Conservation (phyloP, 2,329 filamentous ascomycete species). For the Pestalotiopsis fici region DNA sequence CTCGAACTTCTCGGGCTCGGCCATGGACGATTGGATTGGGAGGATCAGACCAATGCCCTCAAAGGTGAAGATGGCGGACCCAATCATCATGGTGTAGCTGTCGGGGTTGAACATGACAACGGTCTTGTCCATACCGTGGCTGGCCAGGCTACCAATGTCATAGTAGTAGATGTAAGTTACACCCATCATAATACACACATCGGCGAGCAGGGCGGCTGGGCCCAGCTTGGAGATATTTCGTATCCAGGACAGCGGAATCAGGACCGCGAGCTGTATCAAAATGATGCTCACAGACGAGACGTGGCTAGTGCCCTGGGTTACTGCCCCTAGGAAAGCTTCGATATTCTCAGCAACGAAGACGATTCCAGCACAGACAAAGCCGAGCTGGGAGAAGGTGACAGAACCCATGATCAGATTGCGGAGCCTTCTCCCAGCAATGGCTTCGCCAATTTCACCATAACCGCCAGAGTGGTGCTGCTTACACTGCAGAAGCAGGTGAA, state of each 20-base stretch:
- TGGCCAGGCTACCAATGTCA: slow-evolving; percentile 59
- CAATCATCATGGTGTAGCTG: slow-evolving; percentile 70
- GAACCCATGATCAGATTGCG: slow-evolving; percentile 68
- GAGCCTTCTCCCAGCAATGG: slow-evolving; percentile 64
- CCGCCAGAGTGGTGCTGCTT: slow-evolving; percentile 65
- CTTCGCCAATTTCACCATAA: slow-evolving; percentile 73
- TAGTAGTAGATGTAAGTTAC: slow-evolving; percentile 74
- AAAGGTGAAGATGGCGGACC: slow-evolving; percentile 76
- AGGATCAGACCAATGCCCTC: slow-evolving; percentile 78
- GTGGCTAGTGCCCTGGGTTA: slow-evolving; percentile 49
- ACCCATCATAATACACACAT: slow-evolving; percentile 71
- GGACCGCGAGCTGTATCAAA: slow-evolving; percentile 62
- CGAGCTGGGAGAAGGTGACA: slow-evolving; percentile 73
- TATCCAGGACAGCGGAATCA: slow-evolving; percentile 69
- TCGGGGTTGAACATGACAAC: slow-evolving; percentile 71
- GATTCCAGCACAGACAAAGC: slow-evolving; percentile 76
- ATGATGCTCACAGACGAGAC: slow-evolving; percentile 63
- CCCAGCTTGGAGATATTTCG: slow-evolving; percentile 77
- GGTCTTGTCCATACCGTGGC: slow-evolving; percentile 56
- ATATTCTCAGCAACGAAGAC: slow-evolving; percentile 79
- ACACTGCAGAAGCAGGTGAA: slow-evolving; percentile 71
- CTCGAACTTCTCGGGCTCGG: slow-evolving; percentile 67
- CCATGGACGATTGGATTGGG: slow-evolving; percentile 77
- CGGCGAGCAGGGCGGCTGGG: slow-evolving; percentile 67
- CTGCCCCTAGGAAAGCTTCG: slow-evolving; percentile 65